Base-by-base conservation (phyloP, 306 rosid species). In the Pyrus pyrifolia region DNA sequence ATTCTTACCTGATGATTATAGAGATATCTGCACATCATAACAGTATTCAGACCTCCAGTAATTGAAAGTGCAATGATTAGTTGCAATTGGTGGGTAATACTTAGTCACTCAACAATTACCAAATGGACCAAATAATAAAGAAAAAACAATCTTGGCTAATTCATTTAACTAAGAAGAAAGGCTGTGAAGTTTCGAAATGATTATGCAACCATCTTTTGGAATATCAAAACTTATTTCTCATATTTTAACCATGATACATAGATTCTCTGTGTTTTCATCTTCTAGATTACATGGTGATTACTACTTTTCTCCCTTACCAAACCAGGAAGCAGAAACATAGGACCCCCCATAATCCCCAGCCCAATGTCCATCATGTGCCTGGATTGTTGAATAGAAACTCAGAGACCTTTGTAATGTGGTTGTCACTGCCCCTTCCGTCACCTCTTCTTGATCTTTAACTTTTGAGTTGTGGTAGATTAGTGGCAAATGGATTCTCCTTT, bases 321-420 rank as follows among this genome's bases (percentile, higher is more conserved):
- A n/a, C 86, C 80, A 62, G 83, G 83, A 64, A 79, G 64, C 65
- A 82, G 70, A 75, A 82, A 82, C 86, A 78, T 78, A 2, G 86
- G 86, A 35, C 86, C 86, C 10, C 10, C 80, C 83, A 63, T 74
- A 82, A 57, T 82, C 86, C 57, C 80, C 77, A 19, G 83, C 74
- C 86, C 86, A 82, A 30, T 69, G 83, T 27, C 86, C 83, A 53
- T 82, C 86, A 31, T 82, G 51, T 35, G 82, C 86, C 70, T 82
- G 80, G 38, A 82, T 82, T 53, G 83, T 69, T 17, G 86, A 82
- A 70, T 82, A 74, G 70, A 82, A 82, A 64, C 51, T 69, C 18
- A 82, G 42, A 25, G 80, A 73, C 65, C 83, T 74, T 44, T 73
- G 52, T 78, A 78, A 52, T 22, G 86, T 78, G 23, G 38, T 67